Evolutionary conservation across 2,329 filamentous ascomycete species (phyloP).

Genomic region (Exophiala aquamarina): DNA sequence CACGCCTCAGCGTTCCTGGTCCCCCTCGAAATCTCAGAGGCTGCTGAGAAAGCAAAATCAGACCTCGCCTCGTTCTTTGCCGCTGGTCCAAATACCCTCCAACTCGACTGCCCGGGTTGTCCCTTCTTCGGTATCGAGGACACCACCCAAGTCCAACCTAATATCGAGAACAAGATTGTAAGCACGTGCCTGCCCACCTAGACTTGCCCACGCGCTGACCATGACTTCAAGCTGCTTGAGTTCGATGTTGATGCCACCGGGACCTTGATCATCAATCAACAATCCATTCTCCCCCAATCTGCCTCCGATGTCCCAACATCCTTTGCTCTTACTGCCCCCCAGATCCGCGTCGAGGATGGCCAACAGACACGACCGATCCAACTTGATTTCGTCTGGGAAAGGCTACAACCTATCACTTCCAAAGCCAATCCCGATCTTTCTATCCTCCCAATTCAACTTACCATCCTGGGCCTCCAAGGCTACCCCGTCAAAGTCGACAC

Average conservation of each 20-base stretch:
- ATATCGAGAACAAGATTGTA: conserved; percentile 26
- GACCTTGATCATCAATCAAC: conserved; percentile 23
- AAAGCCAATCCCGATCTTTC: conserved; percentile 34
- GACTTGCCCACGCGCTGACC: no score
- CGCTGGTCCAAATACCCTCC: conserved; percentile 10
- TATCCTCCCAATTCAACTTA: conserved; percentile 43
- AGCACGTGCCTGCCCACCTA: no score
- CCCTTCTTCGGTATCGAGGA: conserved; percentile 21
- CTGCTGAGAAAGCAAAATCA: conserved; percentile 16
- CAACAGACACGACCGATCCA: conserved; percentile 37
- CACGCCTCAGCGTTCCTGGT: conserved; percentile 27
- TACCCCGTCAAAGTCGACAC: conserved; percentile 46
- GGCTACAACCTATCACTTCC: conserved; percentile 29
- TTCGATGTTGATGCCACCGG: conserved; percentile 18
- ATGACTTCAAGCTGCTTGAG: conserved; percentile 23
- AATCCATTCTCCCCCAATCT: conserved; percentile 19
- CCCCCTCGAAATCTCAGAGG: conserved; percentile 23
- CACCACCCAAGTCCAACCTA: conserved; percentile 5
- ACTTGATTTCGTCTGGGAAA: conserved; percentile 46
- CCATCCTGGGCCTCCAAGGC: conserved; percentile 44
- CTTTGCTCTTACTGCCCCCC: conserved; percentile 17
- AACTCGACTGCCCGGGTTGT: conserved; percentile 27
- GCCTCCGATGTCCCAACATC: conserved; percentile 10
- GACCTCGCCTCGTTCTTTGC: conserved; percentile 8
- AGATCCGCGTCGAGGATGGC: conserved; percentile 33